Evolutionary conservation across 441 rosid species (phyloP), one percentile per base, ranked within the genome.

Genomic region (Populus hybrid): DNA sequence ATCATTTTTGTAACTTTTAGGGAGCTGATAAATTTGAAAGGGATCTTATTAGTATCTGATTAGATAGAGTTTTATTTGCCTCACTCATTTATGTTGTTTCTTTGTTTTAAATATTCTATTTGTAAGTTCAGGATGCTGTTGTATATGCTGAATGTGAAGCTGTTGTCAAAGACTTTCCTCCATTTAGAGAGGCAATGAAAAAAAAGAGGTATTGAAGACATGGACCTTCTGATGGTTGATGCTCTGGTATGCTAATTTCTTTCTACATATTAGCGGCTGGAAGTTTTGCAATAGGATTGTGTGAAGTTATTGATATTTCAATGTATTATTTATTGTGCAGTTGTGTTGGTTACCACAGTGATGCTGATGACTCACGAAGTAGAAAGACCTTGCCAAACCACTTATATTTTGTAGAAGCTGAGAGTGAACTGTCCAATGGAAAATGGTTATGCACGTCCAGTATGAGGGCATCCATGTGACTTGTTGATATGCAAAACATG

Each of bases 81-180:
- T 7, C 18, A 26, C 66, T 53, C 70, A 32, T 75, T 34, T 57
- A 23, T 69, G 12, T 75, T 64, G 36, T 38, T 64, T 8, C 61
- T n/a, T 69, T 77, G 63, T n/a, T 76, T 76, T 34, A 16, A 57
- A 75, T 70, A 72, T 42, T 72, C 73, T 64, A 40, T 65, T 68
- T 75, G 72, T 30, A 70, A 77, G 24, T 77, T 73, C 85, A 93
- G 94, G 98, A 93, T 81, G 98, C 93, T 50, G 84, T 80, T 67
- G 98, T 91, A 82, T 93, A 90, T 84, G 98, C 94, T 78, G 92
- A 91, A 85, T 93, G 96, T 84, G 98, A 93, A 86, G 94, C 93
- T 65, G 82, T 84, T 78, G 98, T 91, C 64, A 93, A 93, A 83
- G 96, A 85, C 74, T 91, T 87, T 70, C 91, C 91, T 40, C 96